Base-by-base conservation (phyloP, 2,329 filamentous ascomycete genomes). In the Penicillium vulpinum region DNA sequence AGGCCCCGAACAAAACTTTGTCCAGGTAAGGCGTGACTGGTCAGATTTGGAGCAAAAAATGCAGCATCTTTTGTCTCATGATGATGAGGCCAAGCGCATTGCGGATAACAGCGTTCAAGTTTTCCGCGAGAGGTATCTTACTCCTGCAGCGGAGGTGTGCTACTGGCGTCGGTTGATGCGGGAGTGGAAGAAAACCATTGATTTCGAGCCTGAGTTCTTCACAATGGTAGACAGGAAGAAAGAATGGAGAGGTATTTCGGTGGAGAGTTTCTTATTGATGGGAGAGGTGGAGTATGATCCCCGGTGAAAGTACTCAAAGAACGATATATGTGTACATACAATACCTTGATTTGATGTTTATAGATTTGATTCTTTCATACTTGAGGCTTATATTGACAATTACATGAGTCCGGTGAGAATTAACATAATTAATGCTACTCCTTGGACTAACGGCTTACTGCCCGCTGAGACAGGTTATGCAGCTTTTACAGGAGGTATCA, bases 81-180 rank as follows among this genome's bases (percentile, higher is more conserved):
- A 71, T 2, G 60, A 70, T 2, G 67, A 74, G 9, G 78, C 79
- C 5, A 67, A 76, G 60, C 66, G 62, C 24, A 80, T 83, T 38
- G 80, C 80, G 26, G 67, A 75, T 29, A 80, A 81, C 51, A 75
- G 67, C 28, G 71, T 76, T 5, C 63, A 64, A 46, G 73, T 70
- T 7, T 81, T 81, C 61, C 73, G 78, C 13, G 78, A 81, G 51
- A 67, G 75, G 4, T 82, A 81, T 61, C 68, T 81, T 33, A 81
- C 78, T 2, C 77, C 77, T 4, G 77, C 79, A 0, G 79, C 80
- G 2, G 77, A 81, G 60, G 75, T 75, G 1, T 83, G 80, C 61
- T 82, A 82, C 59, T 81, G 79, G 80, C 72, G 79, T 13, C 73
- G 73, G 40, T 62, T 80, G 46, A 72, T 79, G 55, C 63, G 63